Base-by-base conservation (phyloP, 139 green algal genomes). In the Spirogloea muscicola region DNA sequence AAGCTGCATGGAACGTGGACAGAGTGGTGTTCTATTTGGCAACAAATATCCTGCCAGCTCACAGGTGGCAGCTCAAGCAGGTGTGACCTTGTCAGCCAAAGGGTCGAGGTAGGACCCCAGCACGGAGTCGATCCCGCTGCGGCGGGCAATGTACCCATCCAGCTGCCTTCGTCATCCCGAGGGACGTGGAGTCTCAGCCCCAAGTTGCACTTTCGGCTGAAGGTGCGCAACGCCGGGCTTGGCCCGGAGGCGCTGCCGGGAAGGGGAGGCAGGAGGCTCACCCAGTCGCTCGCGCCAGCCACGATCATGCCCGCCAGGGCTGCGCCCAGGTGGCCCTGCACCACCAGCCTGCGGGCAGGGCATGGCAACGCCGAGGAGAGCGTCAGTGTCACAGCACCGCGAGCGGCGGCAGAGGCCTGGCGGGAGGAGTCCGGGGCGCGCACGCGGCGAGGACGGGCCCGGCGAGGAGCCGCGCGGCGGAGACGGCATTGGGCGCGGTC, bases 71-170 rank as follows among this genome's bases (percentile, higher is more conserved):
- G 21, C 46, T n/a, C 25, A 66, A 66, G 21, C 21, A 66, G 58
- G 58, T 62, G 25, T 27, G 37, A 74, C 74, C 52, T 82, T 82
- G 34, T 82, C 74, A 3, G 74, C 74, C 9, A 82, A 31, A 31
- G 74, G 74, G 74, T 82, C 74, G 33, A 82, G 74, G 55, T 82
- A 82, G 16, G 74, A 82, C 36, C 74, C 74, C 3, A 82, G 36
- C n/a, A 83, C 37, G 25, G 69, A 83, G 16, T 59, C 27, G 36
- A 60, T 25, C 2, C 55, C 25, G 29, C 21, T 25, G 7, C 72
- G 40, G 16, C 59, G 29, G 7, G 74, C 74, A 3, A 82, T n/a
- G 42, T 74, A 82, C 16, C 74, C 74, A 39, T 82, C 74, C 75
- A 82, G 58, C 74, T 74, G 64, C 61, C 21, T 21, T 55, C 46